A percentile compares a stretch with the other conserved stretches of the same genome.
These are phyloP conservation scores for Pestalotiopsis fici DNA, from an alignment of 2,329 filamentous ascomycete species.

Conservation along the genomic window DNA sequence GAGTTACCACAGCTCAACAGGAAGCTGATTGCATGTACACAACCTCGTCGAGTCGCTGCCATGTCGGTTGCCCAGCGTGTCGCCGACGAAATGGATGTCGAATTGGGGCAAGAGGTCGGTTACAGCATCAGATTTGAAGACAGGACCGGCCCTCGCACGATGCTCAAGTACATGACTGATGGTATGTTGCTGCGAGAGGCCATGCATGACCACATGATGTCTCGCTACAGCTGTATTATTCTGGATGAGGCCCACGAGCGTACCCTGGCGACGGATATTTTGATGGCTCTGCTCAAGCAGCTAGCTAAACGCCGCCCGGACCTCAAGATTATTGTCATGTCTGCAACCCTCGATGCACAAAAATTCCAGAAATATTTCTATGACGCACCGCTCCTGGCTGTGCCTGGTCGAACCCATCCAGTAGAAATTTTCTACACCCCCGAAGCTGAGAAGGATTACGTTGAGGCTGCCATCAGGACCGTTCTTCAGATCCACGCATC, in stretches of 20 bases:
- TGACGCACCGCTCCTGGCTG: conserved; percentile 87
- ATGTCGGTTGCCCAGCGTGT: conserved; percentile 99
- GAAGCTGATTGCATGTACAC: conserved; percentile 96
- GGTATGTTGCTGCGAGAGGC: conserved; percentile 97
- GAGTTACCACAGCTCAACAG: conserved; percentile 83
- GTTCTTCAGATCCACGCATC: conserved; percentile 96
- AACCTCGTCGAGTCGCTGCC: conserved; percentile 94
- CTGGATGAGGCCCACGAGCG: conserved; percentile 98
- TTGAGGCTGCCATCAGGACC: conserved; percentile 91
- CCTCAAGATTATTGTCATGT: conserved; percentile 99
- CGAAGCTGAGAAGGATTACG: conserved; percentile 93
- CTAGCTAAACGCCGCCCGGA: conserved; percentile 80
- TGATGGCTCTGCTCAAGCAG: conserved; percentile 96
- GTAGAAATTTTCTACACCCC: conserved; percentile 99
- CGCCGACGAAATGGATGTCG: conserved; percentile 93
- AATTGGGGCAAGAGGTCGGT: conserved; percentile 89
- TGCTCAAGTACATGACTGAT: conserved; percentile 99
- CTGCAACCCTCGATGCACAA: conserved; percentile 92
- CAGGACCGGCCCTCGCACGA: conserved; percentile 82
- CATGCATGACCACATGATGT: conserved; percentile 92
- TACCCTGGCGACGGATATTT: conserved; percentile 93
- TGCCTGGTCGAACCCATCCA: conserved; percentile 91
- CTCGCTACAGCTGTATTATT: conserved; percentile 95
- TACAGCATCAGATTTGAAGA: conserved; percentile 99
- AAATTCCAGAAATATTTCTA: conserved; percentile 99